Evolutionary conservation across 129 eudicot genomes (phyloP).

Genomic region (Centrapalus pauciflorus): DNA sequence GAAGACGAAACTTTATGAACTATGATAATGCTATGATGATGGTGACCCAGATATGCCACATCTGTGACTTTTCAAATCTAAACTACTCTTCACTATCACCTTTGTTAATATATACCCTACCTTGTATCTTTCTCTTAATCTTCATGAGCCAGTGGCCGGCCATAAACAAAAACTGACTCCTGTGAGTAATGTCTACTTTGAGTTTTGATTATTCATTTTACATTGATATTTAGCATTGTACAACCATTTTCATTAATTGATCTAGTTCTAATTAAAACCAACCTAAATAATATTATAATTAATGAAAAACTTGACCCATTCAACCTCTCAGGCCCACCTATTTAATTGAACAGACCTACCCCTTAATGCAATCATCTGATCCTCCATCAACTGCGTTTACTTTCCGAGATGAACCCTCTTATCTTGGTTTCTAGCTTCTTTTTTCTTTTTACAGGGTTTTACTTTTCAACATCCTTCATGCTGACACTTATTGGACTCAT

Average conservation of each 20-base stretch:
- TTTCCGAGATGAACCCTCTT: constrained; percentile 15
- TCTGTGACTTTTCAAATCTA: background rate
- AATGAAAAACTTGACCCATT: background rate
- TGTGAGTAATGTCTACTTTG: background rate
- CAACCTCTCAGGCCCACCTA: background rate
- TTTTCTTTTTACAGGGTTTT: constrained; percentile 21
- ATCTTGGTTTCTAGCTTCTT: constrained; percentile 21
- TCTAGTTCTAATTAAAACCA: background rate
- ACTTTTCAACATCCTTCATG: constrained; percentile 23
- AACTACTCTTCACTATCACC: background rate
- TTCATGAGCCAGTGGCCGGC: background rate
- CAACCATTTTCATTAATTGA: background rate
- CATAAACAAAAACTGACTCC: background rate
- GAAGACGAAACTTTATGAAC: background rate
- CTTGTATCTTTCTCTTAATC: background rate
- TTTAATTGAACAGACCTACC: background rate
- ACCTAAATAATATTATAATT: background rate
- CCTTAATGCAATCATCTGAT: background rate
- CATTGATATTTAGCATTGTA: background rate
- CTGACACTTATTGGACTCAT: constrained; percentile 16
- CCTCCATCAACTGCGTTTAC: background rate
- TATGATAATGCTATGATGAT: background rate
- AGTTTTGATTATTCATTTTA: background rate
- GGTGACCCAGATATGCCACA: background rate
- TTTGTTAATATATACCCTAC: too few species aligned